Percentiles rank a stretch among this genome's conserved stretches.
phyloP scores from a whole-genome alignment of 1,139 yeast genomes.

The Entelexis sorbosivorans region DNA sequence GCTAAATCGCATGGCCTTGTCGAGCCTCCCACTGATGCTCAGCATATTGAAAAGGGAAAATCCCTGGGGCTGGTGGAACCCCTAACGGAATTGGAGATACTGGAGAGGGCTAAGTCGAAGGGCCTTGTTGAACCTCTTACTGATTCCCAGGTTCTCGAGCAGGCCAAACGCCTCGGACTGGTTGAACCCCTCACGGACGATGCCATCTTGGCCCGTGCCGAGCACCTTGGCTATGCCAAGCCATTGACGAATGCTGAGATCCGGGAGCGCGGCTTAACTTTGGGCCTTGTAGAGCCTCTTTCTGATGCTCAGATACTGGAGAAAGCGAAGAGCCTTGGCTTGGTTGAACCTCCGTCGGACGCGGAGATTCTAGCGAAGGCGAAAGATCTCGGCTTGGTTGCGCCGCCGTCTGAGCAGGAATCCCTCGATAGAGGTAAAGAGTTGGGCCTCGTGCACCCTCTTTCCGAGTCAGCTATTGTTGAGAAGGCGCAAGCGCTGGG shows the following conservation, averaged over 20 bases:
- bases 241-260: conserved; percentile 20
- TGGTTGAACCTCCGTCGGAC: conserved; percentile 12
- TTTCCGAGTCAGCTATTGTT: conserved; percentile 6
- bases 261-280: conserved; percentile 24
- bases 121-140: conserved; percentile 19
- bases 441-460: conserved; percentile 15
- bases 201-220: conserved; percentile 9
- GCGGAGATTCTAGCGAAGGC: conserved; percentile 16
- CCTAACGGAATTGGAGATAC: conserved; percentile 10
- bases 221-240: conserved; percentile 14
- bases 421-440: conserved; percentile 9
- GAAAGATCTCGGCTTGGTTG: conserved; percentile 12
- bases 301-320: conserved; percentile 13
- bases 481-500: conserved; percentile 16
- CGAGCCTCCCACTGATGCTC: conserved; percentile 11
- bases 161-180: conserved; percentile 11
- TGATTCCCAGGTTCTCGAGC: conserved; percentile 10
- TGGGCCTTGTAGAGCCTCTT: conserved; percentile 25
- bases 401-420: conserved; percentile 11
- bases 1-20: conserved; percentile 18
- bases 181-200: conserved; percentile 9
- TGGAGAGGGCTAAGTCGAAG: conserved; percentile 12
- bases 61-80: conserved; percentile 10
- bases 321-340: conserved; percentile 13
- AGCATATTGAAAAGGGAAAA: conserved; percentile 11